Conservation (phyloP, 805 yeast species). For the Pichia phayaonensis region DNA sequence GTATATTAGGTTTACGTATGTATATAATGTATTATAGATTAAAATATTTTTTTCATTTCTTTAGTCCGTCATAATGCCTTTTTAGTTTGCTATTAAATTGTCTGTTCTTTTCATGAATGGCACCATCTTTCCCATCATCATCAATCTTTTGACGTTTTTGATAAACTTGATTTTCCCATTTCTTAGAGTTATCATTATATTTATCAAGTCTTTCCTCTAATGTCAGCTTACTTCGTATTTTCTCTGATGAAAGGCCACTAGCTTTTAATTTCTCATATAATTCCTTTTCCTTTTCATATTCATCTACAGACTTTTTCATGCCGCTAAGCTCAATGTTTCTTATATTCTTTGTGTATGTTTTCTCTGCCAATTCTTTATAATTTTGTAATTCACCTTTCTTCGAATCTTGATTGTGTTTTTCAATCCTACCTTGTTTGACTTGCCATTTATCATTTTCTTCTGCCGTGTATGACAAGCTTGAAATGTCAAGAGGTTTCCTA, state of each 20-base stretch:
- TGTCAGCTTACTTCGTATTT: slow-evolving; percentile 28
- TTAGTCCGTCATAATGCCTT: slow-evolving; percentile 36
- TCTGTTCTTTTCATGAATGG: slow-evolving; percentile 64
- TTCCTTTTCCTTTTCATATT: slow-evolving; percentile 35
- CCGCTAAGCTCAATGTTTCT: slow-evolving; percentile 21
- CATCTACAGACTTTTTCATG: slow-evolving; percentile 27
- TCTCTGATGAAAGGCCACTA: slow-evolving; percentile 20
- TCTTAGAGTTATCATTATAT: slow-evolving; percentile 29
- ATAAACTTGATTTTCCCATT: slow-evolving; percentile 30
- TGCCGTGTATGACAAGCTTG: slow-evolving; percentile 43
- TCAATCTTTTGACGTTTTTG: slow-evolving; percentile 31
- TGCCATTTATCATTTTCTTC: slow-evolving; percentile 60
- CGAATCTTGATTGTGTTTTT: slow-evolving; percentile 30
- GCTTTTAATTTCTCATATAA: slow-evolving; percentile 15
- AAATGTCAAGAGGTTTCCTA: slow-evolving; percentile 27
- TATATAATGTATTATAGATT: neutral
- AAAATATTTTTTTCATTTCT: slow-evolving; percentile 29
- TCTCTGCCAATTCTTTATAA: slow-evolving; percentile 49
- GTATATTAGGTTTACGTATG: neutral
- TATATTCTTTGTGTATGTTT: slow-evolving; percentile 50
- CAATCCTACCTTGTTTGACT: neutral
- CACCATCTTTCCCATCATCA: slow-evolving; percentile 33
- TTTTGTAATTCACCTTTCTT: slow-evolving; percentile 35
- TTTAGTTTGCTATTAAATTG: slow-evolving; percentile 65
- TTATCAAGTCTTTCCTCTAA: slow-evolving; percentile 25